Base-by-base conservation (phyloP, 225 moss, liverwort and hornwort species). In the Rhytidiadelphus loreus region DNA sequence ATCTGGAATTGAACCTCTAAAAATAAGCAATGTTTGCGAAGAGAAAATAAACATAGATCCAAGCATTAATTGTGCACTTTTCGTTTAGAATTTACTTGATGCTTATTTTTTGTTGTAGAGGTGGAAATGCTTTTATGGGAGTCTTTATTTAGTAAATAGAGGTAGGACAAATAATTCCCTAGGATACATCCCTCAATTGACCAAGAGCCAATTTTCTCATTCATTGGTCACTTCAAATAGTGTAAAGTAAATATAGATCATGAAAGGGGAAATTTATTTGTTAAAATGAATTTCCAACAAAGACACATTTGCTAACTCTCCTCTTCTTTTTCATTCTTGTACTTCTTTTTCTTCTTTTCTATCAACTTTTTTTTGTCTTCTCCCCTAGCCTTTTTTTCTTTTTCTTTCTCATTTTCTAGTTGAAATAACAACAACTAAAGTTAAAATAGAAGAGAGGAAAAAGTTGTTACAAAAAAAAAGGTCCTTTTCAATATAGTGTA, bases 281-380 rank as follows among this genome's bases (percentile, higher is more conserved):
- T 50, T 52, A 22, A 65, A 41, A 22, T 35, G 16, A 33, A 52
- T 33, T 75, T 37, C 4, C 3, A 35, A 9, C 53, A 6, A 77
- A 4, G 9, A 16, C 5, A 55, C 6, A 37, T 55, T 37, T 37
- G 6, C 25, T n/a, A 16, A 16, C 25, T 55, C 6, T 23, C 12
- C 0, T 50, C 17, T 44, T 48, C 4, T 52, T 52, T 32, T 52
- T 35, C 14, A 76, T 14, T 19, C 9, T 35, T 76, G 5, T 53
- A 9, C 1, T 76, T 29, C 0, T 32, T 2, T 75, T 12, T 32
- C 1, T 32, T 30, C 2, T 43, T 53, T 46, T 44, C 22, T 46
- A 44, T 24, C 1, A 3, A 7, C 8, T 39, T 39, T 78, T 48
- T 2, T 29, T 0, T 48, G 0, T 20, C 11, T 32, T 39, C 2